These are phyloP conservation scores for Melocanna baccifera DNA, from an alignment of 176 grass and related monocot species.

Conservation along the genomic window DNA sequence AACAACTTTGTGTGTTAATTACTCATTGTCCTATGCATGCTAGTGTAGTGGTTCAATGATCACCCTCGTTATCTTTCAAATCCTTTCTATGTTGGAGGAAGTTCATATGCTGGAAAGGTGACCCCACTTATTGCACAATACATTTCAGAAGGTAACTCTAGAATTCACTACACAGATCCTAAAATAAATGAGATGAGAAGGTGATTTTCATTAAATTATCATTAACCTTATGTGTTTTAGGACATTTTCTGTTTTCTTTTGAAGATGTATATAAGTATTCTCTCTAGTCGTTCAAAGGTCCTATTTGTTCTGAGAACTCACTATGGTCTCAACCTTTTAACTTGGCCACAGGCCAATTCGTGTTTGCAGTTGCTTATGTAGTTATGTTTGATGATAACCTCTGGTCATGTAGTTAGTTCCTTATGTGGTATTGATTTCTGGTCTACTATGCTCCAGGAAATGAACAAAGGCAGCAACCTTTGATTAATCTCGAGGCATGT, in stretches of 20 bases:
- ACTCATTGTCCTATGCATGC: not conserved
- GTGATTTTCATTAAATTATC: too few relatives aligned
- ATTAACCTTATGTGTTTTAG: not conserved
- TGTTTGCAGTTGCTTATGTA: not conserved
- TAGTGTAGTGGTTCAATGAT: constrained; percentile 51
- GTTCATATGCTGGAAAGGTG: constrained; percentile 61
- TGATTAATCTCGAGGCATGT: constrained; percentile 45
- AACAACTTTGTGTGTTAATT: not conserved
- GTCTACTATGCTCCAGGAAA: constrained; percentile 19
- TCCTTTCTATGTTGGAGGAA: constrained; percentile 57
- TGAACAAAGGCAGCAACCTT: constrained; percentile 29
- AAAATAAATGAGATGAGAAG: too few relatives aligned
- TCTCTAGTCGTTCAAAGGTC: not conserved
- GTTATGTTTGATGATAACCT: not conserved
- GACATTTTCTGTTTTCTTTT: not conserved
- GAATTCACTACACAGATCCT: not conserved
- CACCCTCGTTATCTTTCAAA: constrained; percentile 45
- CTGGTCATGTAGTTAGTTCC: not conserved
- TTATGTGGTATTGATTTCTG: not conserved
- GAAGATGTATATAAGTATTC: not conserved
- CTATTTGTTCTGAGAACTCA: not conserved
- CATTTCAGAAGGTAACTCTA: constrained; percentile 49
- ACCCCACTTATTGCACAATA: constrained; percentile 33
- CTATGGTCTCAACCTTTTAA: not conserved
- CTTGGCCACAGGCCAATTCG: not conserved